Evolutionary conservation across 192 early-diverging fungal genomes (phyloP), one percentile per base, ranked within the genome.

Genomic region (Linnemannia hyalina): DNA sequence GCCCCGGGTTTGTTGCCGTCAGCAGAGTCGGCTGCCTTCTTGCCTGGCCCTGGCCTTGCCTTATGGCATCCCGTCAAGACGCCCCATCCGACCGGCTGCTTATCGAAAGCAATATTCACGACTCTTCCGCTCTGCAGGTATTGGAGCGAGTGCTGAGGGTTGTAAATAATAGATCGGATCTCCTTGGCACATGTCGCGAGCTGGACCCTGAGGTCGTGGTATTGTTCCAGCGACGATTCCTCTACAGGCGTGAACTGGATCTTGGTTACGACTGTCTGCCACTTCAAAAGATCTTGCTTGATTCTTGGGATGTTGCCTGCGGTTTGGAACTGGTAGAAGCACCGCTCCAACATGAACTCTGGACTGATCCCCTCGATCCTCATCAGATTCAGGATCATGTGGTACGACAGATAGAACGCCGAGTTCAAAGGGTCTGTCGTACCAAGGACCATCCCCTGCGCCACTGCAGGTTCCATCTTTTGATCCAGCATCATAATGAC

Each of bases 401-500:
- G 94, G 88, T 98, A 98, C 35, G 94, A 96, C 32, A 99, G 87
- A 76, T 97, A 96, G 89, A 98, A 99, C 1, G 97, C 97, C 41
- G 96, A 97, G 82, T 97, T 94, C 65, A 99, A 89, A 35, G 94
- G 90, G 81, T 96, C 94, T 0, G 95, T 90, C 78, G 93, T 81
- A 77, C 89, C 90, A 70, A 96, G 97, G 71, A 99, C 90, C 97
- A 99, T 99, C 40, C 90, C 88, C 83, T 97, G 97, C 73, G 97
- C 96, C 2, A 97, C 93, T 0, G 85, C 89, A 2, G 97, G 96
- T 75, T 98, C 97, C 93, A 98, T 97, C 89, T 97, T 97, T 78
- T 96, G 94, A 85, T 97, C 96, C 69, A 98, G 89, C 95, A 98
- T 98, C 84, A 99, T 89, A 75, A 99, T 97, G 5, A 99, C 98